phyloP scores from a whole-genome alignment of 2,329 filamentous ascomycete genomes.

The Hirsutella rhossiliensis region DNA sequence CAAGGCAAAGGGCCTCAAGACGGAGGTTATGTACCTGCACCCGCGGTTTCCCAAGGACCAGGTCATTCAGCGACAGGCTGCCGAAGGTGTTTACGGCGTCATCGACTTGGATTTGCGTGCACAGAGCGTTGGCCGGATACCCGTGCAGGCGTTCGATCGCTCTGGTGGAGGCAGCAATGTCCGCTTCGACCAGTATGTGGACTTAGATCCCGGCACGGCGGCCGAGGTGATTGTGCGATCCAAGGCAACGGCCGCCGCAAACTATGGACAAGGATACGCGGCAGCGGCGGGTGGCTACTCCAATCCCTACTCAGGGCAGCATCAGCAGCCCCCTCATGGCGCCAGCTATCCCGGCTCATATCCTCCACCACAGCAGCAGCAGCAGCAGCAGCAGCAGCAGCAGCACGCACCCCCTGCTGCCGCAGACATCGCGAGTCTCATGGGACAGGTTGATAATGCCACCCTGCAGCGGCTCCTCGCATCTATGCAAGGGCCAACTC shows the following conservation, averaged over 20 bases:
- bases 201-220: slow-evolving; percentile 66
- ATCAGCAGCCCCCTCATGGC: slow-evolving; percentile 9
- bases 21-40: slow-evolving; percentile 69
- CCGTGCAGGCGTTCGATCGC: slow-evolving; percentile 77
- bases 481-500: slow-evolving; percentile 32
- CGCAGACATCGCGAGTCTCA: slow-evolving; percentile 49
- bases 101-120: slow-evolving; percentile 61
- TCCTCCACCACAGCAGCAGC: slow-evolving; percentile 17
- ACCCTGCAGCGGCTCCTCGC: slow-evolving; percentile 60
- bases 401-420: slow-evolving; percentile 17
- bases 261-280: slow-evolving; percentile 18
- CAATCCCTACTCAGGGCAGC: slow-evolving; percentile 19
- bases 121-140: slow-evolving; percentile 61
- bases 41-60: slow-evolving; percentile 64
- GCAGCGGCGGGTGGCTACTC: slow-evolving; percentile 12
- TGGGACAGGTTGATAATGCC: slow-evolving; percentile 55
- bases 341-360: slow-evolving; percentile 18
- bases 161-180: slow-evolving; percentile 62
- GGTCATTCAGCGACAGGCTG: slow-evolving; percentile 73
- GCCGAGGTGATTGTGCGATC: slow-evolving; percentile 69
- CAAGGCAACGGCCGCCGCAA: slow-evolving; percentile 32
- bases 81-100: slow-evolving; percentile 81
- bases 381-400: slow-evolving; percentile 17
- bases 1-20: slow-evolving; percentile 55
- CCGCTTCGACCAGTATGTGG: slow-evolving; percentile 76